Evolutionary conservation across 1,284 basidiomycete genomes (phyloP), one percentile per base, ranked within the genome.

Genomic region (Coniferiporia weirii): DNA sequence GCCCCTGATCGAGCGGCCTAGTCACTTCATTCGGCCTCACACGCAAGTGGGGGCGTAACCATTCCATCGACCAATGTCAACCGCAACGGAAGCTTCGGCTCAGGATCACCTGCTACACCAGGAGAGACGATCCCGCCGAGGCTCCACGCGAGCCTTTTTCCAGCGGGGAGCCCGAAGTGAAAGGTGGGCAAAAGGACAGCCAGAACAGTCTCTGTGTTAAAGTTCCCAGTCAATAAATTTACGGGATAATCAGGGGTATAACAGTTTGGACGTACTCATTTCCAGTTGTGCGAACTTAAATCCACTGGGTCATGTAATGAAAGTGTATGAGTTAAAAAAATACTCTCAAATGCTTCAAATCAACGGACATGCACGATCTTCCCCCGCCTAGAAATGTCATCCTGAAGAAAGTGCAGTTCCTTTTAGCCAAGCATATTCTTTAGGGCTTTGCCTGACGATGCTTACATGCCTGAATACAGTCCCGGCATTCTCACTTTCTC

Each of bases 341-440:
- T 22, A 13, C 9, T 9, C 13, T 6, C 19, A 4, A 46, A 6
- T 17, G 27, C 44, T 45, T 40, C 4, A 7, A 46, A 17, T 46
- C 6, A 19, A 49, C 59, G n/a, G 40, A 63, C 58, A 72, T 72
- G 66, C 69, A 73, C 22, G 71, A 64, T 43, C 69, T 63, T 6
- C 61, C 52, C 4, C 71, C 71, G 4, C 64, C 70, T n/a, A 67
- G 61, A 63, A 74, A 72, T 0, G 73, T 71, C 68, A 73, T 68
- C 22, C 71, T 71, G 50, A 46, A 32, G 5, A 34, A 27, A n/a
- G 8, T 45, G n/a, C 10, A 34, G 3, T 9, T 3, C 6, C 34
- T 12, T 19, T 8, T 15, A 5, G 17, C 17, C n/a, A 49, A 10
- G 2, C 17, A 56, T 9, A 52, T 12, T 34, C n/a, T 43, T 27